Conservation (phyloP, 1,284 basidiomycete genomes). For the Jaminaea rosea region DNA sequence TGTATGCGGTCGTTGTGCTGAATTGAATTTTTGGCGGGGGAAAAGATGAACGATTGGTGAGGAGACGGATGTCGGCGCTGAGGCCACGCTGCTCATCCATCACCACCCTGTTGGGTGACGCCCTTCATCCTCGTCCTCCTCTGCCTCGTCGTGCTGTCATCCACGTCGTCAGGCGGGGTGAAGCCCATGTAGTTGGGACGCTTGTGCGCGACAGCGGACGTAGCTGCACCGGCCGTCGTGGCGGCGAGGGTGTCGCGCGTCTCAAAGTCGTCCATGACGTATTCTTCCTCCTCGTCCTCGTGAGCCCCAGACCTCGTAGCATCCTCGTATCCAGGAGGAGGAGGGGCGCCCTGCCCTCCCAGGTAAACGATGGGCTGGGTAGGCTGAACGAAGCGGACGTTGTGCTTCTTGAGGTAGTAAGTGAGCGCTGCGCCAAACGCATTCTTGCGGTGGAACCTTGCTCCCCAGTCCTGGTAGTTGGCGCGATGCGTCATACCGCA, state of each 20-base stretch:
- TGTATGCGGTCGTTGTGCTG: too few relatives aligned
- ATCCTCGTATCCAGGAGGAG: conserved; percentile 28
- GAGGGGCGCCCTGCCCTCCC: conserved; percentile 22
- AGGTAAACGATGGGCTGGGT: conserved; percentile 37
- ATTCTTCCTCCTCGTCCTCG: conserved; percentile 3
- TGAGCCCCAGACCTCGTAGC: neutral
- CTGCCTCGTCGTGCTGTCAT: conserved; percentile 12
- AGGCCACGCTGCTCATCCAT: conserved; percentile 10
- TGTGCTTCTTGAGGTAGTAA: conserved; percentile 43
- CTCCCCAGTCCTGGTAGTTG: conserved; percentile 45
- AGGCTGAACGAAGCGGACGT: conserved; percentile 29
- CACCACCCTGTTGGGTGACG: conserved; percentile 30
- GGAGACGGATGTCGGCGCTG: too few relatives aligned
- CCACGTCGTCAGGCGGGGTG: conserved; percentile 25
- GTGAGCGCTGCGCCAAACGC: conserved; percentile 40
- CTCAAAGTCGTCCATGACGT: conserved; percentile 23
- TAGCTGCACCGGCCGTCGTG: conserved; percentile 11
- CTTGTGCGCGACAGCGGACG: conserved; percentile 20
- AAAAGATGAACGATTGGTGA: too few relatives aligned
- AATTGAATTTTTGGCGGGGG: too few relatives aligned
- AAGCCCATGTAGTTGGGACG: conserved; percentile 35
- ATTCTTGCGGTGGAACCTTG: conserved; percentile 32
- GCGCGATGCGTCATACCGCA: conserved; percentile 42
- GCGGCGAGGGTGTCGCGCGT: conserved; percentile 10
- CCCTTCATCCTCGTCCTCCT: conserved; percentile 20